Base-by-base conservation (phyloP, 2,329 filamentous ascomycete species). In the Sclerotinia sclerotiorum region DNA sequence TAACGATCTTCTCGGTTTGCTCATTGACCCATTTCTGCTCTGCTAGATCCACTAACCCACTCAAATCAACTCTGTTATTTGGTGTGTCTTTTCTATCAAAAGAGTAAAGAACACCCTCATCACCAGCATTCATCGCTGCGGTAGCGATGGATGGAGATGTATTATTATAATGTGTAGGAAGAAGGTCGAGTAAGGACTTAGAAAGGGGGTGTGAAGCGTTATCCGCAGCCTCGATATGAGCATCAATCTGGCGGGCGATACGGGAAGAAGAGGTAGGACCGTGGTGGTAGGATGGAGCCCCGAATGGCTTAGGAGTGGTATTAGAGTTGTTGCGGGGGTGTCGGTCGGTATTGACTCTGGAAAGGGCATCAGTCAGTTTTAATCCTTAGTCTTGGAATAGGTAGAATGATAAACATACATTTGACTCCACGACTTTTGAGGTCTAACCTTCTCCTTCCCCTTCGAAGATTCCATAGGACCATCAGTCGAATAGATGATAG, bases 1-100 rank as follows among this genome's bases (percentile, higher is more conserved):
- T 72, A 11, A 78, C 69, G 48, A 78, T 75, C 67, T 72, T 73
- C 32, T 78, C 77, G 2, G 75, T 78, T 67, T 77, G 74, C 65
- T 76, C 73, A 46, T 63, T 73, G 29, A 69, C 69, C 73, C 73
- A 78, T 64, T 74, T 75, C 72, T 74, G 65, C 70, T 78, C 77
- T 1, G 77, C 77, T 5, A 72, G 61, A 29, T 78, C 77, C 17
- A 78, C 73, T 19, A 78, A 65, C 4, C 72, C 70, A 17, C 74
- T 75, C 3, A 78, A 69, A 54, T 74, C 74, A 7, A 78, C 70
- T 29, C 69, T 72, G 10, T 63, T 58, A 51, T 68, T 65, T 27
- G 76, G 77, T 51, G 70, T 74, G 46, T 69, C 69, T 48, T 69
- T 73, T 63, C 71, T 75, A 66, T 77, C 76, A 29, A 74, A 78